These are phyloP conservation scores for Metschnikowia chrysomelidarum DNA, from an alignment of 805 yeast genomes.

Conservation along the genomic window DNA sequence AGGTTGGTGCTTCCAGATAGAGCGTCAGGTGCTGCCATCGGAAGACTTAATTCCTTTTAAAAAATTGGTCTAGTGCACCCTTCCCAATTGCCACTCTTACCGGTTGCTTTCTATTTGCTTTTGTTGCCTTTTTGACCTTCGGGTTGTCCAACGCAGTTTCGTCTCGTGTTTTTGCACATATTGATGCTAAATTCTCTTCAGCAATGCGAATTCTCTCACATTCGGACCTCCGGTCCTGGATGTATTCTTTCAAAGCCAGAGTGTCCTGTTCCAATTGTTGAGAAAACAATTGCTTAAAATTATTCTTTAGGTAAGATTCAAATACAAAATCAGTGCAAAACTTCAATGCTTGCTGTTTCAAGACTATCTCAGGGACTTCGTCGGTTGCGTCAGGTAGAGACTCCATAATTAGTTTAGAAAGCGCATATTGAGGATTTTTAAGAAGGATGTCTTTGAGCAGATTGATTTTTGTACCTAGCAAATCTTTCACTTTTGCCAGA, in stretches of 20 bases:
- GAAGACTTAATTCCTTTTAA: slow-evolving; percentile 39
- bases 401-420: slow-evolving; percentile 20
- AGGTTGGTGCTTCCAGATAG: slow-evolving; percentile 36
- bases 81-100: slow-evolving; percentile 51
- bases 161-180: slow-evolving; percentile 21
- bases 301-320: slow-evolving; percentile 36
- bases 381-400: slow-evolving; percentile 20
- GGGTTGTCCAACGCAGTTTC: slow-evolving; percentile 7
- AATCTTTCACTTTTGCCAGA: slow-evolving; percentile 33
- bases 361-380: slow-evolving; percentile 33
- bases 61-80: slow-evolving; percentile 72
- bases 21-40: too few species aligned
- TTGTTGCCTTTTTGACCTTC: slow-evolving; percentile 22
- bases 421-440: slow-evolving; percentile 13
- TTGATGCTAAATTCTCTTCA: slow-evolving; percentile 26
- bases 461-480: slow-evolving; percentile 37
- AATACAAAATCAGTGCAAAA: slow-evolving; percentile 49
- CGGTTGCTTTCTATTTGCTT: slow-evolving; percentile 24
- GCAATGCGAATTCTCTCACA: slow-evolving; percentile 25
- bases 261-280: slow-evolving; percentile 22
- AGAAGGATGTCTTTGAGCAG: slow-evolving; percentile 31
- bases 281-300: slow-evolving; percentile 25
- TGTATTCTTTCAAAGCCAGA: slow-evolving; percentile 19
- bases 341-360: slow-evolving; percentile 35
- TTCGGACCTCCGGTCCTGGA: slow-evolving; percentile 17